Base-by-base conservation (phyloP, 164 flowering plant species). In the Taxillus chinensis region DNA sequence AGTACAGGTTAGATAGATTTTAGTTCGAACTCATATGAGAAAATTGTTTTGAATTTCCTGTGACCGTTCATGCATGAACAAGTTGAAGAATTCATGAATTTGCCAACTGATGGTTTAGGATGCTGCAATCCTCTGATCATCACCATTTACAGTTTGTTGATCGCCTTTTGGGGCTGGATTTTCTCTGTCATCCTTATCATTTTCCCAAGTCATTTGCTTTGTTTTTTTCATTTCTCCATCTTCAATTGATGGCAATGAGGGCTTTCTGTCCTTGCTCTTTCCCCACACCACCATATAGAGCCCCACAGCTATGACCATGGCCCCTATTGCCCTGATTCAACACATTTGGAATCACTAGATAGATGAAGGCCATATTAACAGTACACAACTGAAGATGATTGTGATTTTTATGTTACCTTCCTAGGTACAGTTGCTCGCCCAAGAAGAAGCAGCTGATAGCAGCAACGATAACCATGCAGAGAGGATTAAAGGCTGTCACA, bases 271-370 rank as follows among this genome's bases (percentile, higher is more conserved):
- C 57, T 78, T 78, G 57, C 75, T 67, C 59, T 83, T 85, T 17
- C 90, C 90, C 90, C 86, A 85, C 0, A 83, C 72, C 10, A 85
- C 90, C 63, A 83, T 70, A 52, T 83, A 86, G 5, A 83, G 67
- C 11, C 91, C 86, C 6, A 27, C 73, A n/a, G 79, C 76, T 41
- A 86, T 79, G 41, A 86, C 73, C 3, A 75, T 5, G 3, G 88
- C 85, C 3, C 88, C 91, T 14, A 82, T 40, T 4, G 82, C 66
- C 82, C 86, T 85, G 79, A 39, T 67, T 27, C 59, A 3, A 3
- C 37, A 27, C 8, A 5, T 45, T 8, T 13, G 57, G 14, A 16
- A 43, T 45, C 12, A 57, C 55, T 39, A 51, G 52, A 38, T 48
- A 65, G 10, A 13, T 39, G 12, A n/a, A 54, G 37, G 56, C 41